phyloP scores from a whole-genome alignment of 2,329 filamentous ascomycete species.

The Didymellaceae sp. region DNA sequence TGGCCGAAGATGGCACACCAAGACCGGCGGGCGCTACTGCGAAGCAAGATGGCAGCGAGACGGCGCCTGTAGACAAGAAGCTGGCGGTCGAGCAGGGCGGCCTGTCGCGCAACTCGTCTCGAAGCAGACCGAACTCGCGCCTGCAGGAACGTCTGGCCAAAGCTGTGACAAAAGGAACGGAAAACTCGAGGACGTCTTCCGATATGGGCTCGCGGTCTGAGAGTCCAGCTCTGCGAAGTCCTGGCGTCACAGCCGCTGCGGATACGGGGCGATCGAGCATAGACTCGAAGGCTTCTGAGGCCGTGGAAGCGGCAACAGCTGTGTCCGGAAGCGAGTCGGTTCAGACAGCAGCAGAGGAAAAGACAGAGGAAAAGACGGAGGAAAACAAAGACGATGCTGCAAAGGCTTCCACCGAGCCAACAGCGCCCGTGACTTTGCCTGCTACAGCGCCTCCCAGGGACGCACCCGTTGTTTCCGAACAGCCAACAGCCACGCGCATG shows the following conservation, averaged over 20 bases:
- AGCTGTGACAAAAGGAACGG: slow-evolving; percentile 77
- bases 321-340: slow-evolving; percentile 22
- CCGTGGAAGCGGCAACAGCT: slow-evolving; percentile 21
- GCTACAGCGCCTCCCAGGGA: slow-evolving; percentile 21
- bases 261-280: slow-evolving; percentile 54
- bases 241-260: slow-evolving; percentile 20
- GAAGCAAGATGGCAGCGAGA: slow-evolving; percentile 40
- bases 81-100: slow-evolving; percentile 44
- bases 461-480: slow-evolving; percentile 44
- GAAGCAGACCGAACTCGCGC: slow-evolving; percentile 74
- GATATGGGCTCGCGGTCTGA: slow-evolving; percentile 60
- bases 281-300: slow-evolving; percentile 50
- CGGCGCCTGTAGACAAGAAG: slow-evolving; percentile 36
- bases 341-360: slow-evolving; percentile 12
- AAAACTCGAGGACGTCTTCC: slow-evolving; percentile 58
- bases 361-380: slow-evolving; percentile 20
- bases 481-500: slow-evolving; percentile 36
- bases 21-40: slow-evolving; percentile 48
- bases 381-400: slow-evolving; percentile 17
- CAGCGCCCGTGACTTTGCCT: slow-evolving; percentile 14
- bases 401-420: slow-evolving; percentile 38
- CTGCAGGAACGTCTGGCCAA: slow-evolving; percentile 89
- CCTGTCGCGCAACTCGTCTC: slow-evolving; percentile 68
- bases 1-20: slow-evolving; percentile 74
- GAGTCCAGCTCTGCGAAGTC: slow-evolving; percentile 56